Evolutionary conservation across 495 filamentous ascomycete genomes (phyloP), one percentile per base, ranked within the genome.

Genomic region (Podospora australis): DNA sequence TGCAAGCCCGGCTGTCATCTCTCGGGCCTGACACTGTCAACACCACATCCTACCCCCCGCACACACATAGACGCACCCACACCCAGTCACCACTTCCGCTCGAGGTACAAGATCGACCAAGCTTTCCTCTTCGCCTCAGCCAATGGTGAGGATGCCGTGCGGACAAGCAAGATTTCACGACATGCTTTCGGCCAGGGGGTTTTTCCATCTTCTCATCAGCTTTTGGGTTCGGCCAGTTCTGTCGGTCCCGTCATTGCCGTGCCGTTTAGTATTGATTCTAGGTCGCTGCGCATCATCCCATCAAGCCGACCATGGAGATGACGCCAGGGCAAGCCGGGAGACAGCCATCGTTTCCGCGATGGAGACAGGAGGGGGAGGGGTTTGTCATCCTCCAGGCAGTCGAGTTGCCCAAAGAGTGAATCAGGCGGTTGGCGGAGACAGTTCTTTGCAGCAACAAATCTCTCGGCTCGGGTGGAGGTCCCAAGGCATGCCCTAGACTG

Each of bases 401-500:
- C 22, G 38, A 13, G n/a, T n/a, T 43, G 26, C 28, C 30, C 42
- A 46, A n/a, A 36, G 11, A 16, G 17, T 16, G 23, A 16, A 23
- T 21, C 24, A 25, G 20, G 22, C 22, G 40, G 30, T n/a, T 21
- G 44, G 44, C 30, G 49, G 53, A 52, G 43, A 29, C 44, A 28
- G 20, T 52, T 51, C 39, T 39, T n/a, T 41, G 40, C 44, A 53
- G 44, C 47, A 50, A 41, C 50, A 48, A 49, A 56, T 61, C 56
- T 56, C 47, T 64, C 55, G 60, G 54, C 48, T n/a, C n/a, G n/a
- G 47, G 46, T 52, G 45, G 46, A 46, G 35, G 28, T n/a, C n/a
- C n/a, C n/a, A n/a, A n/a, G n/a, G n/a, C n/a, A n/a, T n/a, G 54
- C 44, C 50, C 62, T 67, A 67, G 56, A 41, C 63, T 60, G 34